Base-by-base conservation (phyloP, 805 yeast species). In the Wickerhamomyces queroliae region DNA sequence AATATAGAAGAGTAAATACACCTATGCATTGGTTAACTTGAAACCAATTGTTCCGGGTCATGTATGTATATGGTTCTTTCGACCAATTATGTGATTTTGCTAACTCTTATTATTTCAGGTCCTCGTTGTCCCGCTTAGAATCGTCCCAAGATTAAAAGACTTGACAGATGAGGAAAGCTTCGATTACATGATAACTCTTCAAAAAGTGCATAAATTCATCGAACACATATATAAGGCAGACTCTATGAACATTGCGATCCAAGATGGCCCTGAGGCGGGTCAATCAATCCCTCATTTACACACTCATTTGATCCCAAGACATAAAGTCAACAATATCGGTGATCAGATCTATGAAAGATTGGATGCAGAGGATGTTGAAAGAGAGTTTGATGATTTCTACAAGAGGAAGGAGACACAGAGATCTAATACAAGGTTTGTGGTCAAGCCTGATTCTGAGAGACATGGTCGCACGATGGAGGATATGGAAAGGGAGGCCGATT, bases 241-340 rank as follows among this genome's bases (percentile, higher is more conserved):
- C 49, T 70, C 95, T 1, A 55, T 89, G 43, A 95, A 95, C 56
- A 72, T 93, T 29, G 91, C 97, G 10, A 87, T 95, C 43, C 99
- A 93, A 59, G 99, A 93, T 58, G 99, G 99, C 0, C 85, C 89
- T 0, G 88, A 88, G 36, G 91, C 97, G 1, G 99, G 99, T 4
- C 99, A 93, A 58, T 77, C 90, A n/a, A 81, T 93, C 2, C 95
- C 97, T 5, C 99, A 93, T 61, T 70, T 91, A 22, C 99, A 93
- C 59, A 83, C 96, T 17, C 99, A 93, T 58, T 64, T 93, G 16
- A 89, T 93, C 17, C 99, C 99, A 7, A 70, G 99, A 30, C 79
- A 72, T 56, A 69, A 66, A 37, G 47, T 59, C 11, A 59, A 69
- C 34, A 82, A 79, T 43, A 61, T 77, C 35, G 88, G 88, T 1